These are phyloP conservation scores for Saccharomycopsis crataegensis DNA, from an alignment of 1,139 yeast genomes.

Conservation along the genomic window DNA sequence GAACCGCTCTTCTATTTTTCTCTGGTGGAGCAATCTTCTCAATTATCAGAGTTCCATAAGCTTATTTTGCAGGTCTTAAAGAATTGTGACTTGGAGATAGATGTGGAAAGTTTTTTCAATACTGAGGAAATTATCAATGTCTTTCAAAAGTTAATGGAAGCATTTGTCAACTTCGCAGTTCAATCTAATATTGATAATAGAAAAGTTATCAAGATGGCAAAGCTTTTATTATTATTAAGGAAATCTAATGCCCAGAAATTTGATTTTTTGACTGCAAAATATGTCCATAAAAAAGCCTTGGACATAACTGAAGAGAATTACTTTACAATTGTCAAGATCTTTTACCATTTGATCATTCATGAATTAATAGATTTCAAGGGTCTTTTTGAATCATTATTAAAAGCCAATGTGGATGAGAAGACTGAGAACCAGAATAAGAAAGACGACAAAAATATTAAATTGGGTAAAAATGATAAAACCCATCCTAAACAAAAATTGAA, in stretches of 20 bases:
- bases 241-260: background rate
- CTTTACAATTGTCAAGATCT: background rate
- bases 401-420: background rate
- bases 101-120: background rate
- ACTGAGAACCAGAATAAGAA: background rate
- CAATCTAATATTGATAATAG: too few relatives aligned
- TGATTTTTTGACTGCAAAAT: background rate
- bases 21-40: background rate
- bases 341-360: slow-evolving; percentile 1
- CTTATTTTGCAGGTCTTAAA: background rate
- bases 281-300: background rate
- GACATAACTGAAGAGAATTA: background rate
- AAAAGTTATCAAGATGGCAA: background rate
- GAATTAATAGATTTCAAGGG: slow-evolving; percentile 3
- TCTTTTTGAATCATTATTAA: slow-evolving; percentile 1
- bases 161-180: too few relatives aligned
- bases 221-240: background rate
- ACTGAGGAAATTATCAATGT: background rate
- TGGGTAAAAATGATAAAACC: slow-evolving; percentile 1
- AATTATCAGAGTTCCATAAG: background rate
- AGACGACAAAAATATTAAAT: background rate
- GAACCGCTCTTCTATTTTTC: slow-evolving; percentile 7
- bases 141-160: too few relatives aligned
- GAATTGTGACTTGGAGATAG: background rate
- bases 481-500: background rate